Percentiles rank a stretch among this genome's conserved stretches.
Conservation (phyloP, 257 asterid genomes). For the Petunia secreta region DNA sequence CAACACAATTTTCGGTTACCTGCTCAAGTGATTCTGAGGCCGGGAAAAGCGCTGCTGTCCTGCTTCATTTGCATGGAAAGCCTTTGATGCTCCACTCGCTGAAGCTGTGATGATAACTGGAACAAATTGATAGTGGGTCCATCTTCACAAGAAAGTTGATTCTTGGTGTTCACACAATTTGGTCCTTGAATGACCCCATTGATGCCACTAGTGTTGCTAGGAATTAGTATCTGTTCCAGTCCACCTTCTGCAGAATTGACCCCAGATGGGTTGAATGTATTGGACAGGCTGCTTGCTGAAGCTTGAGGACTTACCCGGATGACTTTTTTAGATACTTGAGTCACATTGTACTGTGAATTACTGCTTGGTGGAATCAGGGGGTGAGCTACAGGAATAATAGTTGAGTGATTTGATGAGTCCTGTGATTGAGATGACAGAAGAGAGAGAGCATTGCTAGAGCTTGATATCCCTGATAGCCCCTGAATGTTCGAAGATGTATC, state of each 20-base stretch:
- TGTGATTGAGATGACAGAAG: conserved; percentile 55
- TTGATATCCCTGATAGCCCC: conserved; percentile 38
- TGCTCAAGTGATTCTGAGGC: conserved; percentile 40
- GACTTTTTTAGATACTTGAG: conserved; percentile 34
- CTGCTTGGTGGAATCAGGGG: conserved; percentile 32
- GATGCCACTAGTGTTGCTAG: conserved; percentile 31
- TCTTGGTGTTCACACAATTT: conserved; percentile 33
- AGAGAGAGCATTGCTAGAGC: conserved; percentile 53
- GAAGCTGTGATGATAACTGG: conserved; percentile 47
- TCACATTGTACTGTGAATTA: conserved; percentile 30
- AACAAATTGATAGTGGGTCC: conserved; percentile 45
- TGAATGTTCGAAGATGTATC: conserved; percentile 36
- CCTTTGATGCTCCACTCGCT: conserved; percentile 46
- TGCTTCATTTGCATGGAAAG: conserved; percentile 38
- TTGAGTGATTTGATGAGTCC: conserved; percentile 32
- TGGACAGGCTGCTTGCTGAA: conserved; percentile 33
- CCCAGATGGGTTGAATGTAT: conserved; percentile 30
- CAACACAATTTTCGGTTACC: neutral
- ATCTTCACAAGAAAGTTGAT: conserved; percentile 30
- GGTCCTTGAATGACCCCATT: conserved; percentile 32
- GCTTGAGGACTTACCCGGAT: conserved; percentile 36
- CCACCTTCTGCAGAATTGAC: conserved; percentile 35
- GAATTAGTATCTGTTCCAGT: conserved; percentile 40
- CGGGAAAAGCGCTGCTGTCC: conserved; percentile 37
- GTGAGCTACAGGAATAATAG: conserved; percentile 28